Conservation (phyloP, 2,329 filamentous ascomycete species). For the Clarireedia monteithiana region DNA sequence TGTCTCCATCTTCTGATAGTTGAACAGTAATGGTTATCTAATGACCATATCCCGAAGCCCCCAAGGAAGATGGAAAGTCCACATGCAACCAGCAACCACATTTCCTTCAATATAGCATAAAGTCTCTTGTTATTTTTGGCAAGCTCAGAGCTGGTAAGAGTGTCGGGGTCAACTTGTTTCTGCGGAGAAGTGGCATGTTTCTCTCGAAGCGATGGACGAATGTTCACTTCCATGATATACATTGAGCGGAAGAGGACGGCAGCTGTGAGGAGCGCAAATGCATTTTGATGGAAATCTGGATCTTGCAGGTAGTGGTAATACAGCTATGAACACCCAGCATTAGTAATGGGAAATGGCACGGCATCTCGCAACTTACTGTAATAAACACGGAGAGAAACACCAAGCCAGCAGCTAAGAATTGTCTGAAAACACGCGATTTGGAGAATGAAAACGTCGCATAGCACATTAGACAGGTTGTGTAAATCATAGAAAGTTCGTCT, state of each 20-base stretch:
- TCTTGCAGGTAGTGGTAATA: conserved; percentile 72
- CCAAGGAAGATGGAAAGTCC: conserved; percentile 56
- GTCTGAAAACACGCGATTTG: conserved; percentile 37
- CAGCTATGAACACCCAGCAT: conserved; percentile 22
- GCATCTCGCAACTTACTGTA: conserved; percentile 32
- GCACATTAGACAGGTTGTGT: conserved; percentile 62
- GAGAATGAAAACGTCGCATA: conserved; percentile 62
- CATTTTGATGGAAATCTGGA: conserved; percentile 63
- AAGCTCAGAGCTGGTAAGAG: conserved; percentile 49
- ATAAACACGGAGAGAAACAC: conserved; percentile 49
- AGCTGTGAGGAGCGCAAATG: conserved; percentile 56
- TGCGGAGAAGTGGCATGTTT: conserved; percentile 34
- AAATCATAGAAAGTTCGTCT: conserved; percentile 66
- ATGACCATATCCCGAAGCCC: conserved; percentile 59
- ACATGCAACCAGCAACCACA: conserved; percentile 60
- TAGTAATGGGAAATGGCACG: neutral
- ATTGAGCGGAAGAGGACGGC: conserved; percentile 50
- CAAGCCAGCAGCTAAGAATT: conserved; percentile 43
- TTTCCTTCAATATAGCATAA: conserved; percentile 48
- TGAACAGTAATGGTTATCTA: conserved; percentile 57
- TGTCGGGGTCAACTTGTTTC: conserved; percentile 34
- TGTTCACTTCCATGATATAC: conserved; percentile 60
- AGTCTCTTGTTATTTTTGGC: conserved; percentile 47
- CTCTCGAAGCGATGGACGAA: conserved; percentile 44
- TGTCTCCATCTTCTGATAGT: conserved; percentile 43